Conservation (phyloP, 2,329 filamentous ascomycete species). For the Zasmidium angulare region DNA sequence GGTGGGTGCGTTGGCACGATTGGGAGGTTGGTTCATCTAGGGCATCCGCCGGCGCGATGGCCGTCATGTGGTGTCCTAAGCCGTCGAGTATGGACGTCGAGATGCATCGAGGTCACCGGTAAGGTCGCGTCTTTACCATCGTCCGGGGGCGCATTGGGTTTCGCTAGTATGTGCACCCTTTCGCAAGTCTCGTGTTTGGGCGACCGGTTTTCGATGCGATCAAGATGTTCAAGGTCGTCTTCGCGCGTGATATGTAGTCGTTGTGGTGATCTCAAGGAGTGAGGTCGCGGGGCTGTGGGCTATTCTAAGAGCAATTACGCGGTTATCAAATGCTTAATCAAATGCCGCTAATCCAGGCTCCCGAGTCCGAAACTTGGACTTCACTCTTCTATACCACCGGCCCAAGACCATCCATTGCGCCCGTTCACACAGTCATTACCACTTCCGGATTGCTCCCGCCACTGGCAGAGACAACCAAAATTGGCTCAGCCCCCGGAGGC, state of each 20-base stretch:
- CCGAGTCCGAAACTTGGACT: too few relatives aligned
- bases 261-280: neutral
- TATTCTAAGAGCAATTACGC: neutral
- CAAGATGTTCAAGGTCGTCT: neutral
- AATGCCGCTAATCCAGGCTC: neutral
- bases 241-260: neutral
- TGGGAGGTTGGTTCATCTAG: conserved; percentile 29
- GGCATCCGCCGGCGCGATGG: conserved; percentile 19
- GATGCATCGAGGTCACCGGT: conserved; percentile 14
- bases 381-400: too few relatives aligned
- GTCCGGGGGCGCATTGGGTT: neutral
- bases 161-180: too few relatives aligned
- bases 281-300: neutral
- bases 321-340: neutral
- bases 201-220: too few relatives aligned
- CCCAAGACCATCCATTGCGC: too few relatives aligned
- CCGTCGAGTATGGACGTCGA: conserved; percentile 21
- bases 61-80: conserved; percentile 18
- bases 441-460: too few relatives aligned
- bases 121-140: neutral
- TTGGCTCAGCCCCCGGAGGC: neutral
- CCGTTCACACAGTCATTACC: too few relatives aligned
- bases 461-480: neutral
- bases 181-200: too few relatives aligned
- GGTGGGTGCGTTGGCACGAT: conserved; percentile 34